Conservation (phyloP, 805 yeast genomes). For the Wickerhamiella alocasiicola region DNA sequence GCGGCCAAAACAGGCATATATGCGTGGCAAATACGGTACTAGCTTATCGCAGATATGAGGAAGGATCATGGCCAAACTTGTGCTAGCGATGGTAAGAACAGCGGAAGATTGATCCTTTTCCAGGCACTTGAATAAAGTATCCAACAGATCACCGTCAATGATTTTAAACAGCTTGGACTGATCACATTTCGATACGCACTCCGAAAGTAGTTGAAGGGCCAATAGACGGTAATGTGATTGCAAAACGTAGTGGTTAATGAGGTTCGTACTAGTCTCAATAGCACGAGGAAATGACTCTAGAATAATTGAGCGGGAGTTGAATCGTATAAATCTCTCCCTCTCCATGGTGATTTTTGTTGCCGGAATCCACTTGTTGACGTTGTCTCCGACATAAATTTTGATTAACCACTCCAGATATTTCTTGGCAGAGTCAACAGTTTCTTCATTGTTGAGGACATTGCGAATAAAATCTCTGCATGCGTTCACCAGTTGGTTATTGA, state of each 20-base stretch:
- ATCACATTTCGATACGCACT: slow-evolving; percentile 17
- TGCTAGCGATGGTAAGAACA: slow-evolving; percentile 29
- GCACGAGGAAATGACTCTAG: slow-evolving; percentile 33
- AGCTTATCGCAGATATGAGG: slow-evolving; percentile 36
- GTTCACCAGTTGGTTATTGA: slow-evolving; percentile 29
- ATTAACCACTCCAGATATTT: slow-evolving; percentile 20
- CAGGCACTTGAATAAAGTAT: slow-evolving; percentile 17
- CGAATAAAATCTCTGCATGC: slow-evolving; percentile 26
- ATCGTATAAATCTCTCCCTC: slow-evolving; percentile 36
- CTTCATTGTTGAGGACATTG: slow-evolving; percentile 12
- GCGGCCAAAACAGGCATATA: slow-evolving; percentile 36
- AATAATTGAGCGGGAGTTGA: slow-evolving; percentile 34
- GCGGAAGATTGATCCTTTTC: slow-evolving; percentile 34
- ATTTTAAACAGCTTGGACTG: slow-evolving; percentile 20
- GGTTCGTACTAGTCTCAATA: slow-evolving; percentile 29
- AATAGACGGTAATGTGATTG: slow-evolving; percentile 30
- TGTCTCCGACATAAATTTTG: slow-evolving; percentile 20
- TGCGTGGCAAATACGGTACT: slow-evolving; percentile 28
- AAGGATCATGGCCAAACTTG: slow-evolving; percentile 32
- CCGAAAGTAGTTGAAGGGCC: slow-evolving; percentile 30
- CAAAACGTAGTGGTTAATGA: slow-evolving; percentile 30
- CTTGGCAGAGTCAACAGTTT: slow-evolving; percentile 12
- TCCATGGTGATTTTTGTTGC: slow-evolving; percentile 30
- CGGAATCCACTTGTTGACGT: slow-evolving; percentile 15
- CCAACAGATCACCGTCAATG: slow-evolving; percentile 18